phyloP scores from a whole-genome alignment of 768 basidiomycete species.

The Leccinum variicolor region DNA sequence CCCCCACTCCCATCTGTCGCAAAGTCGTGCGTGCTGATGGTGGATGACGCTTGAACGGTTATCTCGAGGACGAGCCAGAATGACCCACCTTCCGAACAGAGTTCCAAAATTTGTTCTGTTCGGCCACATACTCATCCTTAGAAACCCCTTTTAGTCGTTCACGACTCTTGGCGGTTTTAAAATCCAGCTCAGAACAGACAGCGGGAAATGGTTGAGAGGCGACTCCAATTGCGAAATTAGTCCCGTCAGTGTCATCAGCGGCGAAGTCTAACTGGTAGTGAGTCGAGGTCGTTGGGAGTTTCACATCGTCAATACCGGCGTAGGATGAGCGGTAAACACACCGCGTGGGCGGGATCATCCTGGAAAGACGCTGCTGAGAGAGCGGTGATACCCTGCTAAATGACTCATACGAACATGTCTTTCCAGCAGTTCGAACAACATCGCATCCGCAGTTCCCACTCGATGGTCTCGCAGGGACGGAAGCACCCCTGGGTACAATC shows the following conservation, averaged over 20 bases:
- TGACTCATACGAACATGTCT: slow-evolving; percentile 5
- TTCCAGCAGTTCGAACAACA: slow-evolving; percentile 4
- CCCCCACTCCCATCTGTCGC: neutral
- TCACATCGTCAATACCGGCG: neutral
- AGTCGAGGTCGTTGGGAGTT: neutral
- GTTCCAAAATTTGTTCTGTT: neutral
- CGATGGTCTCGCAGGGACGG: neutral
- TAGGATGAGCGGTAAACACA: no score
- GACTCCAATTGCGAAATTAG: neutral
- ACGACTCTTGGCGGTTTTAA: neutral
- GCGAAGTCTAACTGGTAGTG: neutral
- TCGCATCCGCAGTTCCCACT: slow-evolving; percentile 15
- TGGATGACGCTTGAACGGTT: neutral
- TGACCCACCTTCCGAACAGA: slow-evolving; percentile 2
- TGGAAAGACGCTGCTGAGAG: neutral
- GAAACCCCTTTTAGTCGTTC: neutral
- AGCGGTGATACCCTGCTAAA: neutral
- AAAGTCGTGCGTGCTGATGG: slow-evolving; percentile 6
- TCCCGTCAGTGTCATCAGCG: fast-evolving
- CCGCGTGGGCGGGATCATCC: neutral
- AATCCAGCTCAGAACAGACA: neutral
- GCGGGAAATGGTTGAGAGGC: fast-evolving
- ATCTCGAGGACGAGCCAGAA: neutral
- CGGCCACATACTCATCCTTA: neutral
- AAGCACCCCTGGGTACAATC: slow-evolving; percentile 6